phyloP scores from a whole-genome alignment of 352 stramenopile genomes.

The Lagenidium giganteum region DNA sequence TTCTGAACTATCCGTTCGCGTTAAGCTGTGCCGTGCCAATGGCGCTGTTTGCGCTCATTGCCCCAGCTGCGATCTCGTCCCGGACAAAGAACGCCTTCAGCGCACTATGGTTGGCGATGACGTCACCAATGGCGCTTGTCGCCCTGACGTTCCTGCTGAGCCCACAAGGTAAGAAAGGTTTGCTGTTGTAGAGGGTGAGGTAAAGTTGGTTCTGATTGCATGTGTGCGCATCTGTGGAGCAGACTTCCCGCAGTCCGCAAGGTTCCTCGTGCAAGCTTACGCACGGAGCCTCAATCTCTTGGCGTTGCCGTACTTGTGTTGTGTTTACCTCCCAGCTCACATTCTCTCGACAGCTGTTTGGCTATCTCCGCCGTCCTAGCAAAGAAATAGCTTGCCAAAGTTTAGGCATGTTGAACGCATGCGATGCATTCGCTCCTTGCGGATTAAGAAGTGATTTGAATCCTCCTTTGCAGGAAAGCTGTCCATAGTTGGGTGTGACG shows the following conservation, averaged over 20 bases:
- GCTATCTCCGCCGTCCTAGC: constrained; percentile 20
- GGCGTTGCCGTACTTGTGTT: constrained; percentile 58
- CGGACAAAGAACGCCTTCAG: constrained; percentile 23
- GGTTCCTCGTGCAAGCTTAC: constrained; percentile 48
- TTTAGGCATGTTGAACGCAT: too few relatives aligned
- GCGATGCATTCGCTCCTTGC: constrained; percentile 3
- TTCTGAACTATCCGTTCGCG: constrained; percentile 82
- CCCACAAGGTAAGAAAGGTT: constrained; percentile 13
- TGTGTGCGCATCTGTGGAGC: constrained; percentile 7
- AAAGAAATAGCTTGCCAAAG: neutral
- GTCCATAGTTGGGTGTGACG: too few relatives aligned
- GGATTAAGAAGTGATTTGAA: too few relatives aligned
- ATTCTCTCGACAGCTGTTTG: constrained; percentile 54
- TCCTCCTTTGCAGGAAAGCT: too few relatives aligned
- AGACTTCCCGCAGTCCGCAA: constrained; percentile 20
- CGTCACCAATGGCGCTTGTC: constrained; percentile 43
- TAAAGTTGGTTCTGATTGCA: neutral
- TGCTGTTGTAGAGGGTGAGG: constrained; percentile 2
- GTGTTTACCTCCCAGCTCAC: constrained; percentile 65
- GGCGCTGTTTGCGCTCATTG: constrained; percentile 52
- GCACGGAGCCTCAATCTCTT: constrained; percentile 43
- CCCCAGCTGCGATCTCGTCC: constrained; percentile 20
- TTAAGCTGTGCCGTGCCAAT: constrained; percentile 60
- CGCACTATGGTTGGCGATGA: constrained; percentile 43
- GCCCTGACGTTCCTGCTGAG: constrained; percentile 17